Conservation (phyloP, 1,139 yeast species). For the Kazachstania sp. region DNA sequence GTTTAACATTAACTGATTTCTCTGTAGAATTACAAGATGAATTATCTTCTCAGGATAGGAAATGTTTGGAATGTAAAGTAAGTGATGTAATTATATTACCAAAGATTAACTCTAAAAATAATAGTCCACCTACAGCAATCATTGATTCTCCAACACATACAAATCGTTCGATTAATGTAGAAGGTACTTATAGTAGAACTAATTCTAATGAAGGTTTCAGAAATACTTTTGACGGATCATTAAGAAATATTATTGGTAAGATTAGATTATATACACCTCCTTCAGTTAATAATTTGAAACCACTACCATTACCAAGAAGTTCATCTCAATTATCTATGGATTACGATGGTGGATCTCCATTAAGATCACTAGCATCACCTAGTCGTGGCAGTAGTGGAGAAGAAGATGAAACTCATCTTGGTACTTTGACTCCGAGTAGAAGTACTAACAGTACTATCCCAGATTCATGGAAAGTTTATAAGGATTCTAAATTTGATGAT, state of each 20-base stretch:
- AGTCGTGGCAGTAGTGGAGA: slow-evolving; percentile 3
- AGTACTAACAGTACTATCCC: slow-evolving; percentile 4
- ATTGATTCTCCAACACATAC: not conserved
- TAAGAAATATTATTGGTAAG: slow-evolving; percentile 25
- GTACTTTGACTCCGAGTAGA: slow-evolving; percentile 2
- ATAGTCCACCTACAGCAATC: not conserved
- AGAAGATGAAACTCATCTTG: not conserved
- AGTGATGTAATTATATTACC: slow-evolving; percentile 17
- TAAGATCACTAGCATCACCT: not conserved
- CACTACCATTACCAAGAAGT: slow-evolving; percentile 7
- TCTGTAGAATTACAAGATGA: slow-evolving; percentile 23
- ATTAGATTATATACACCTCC: slow-evolving; percentile 28
- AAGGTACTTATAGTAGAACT: slow-evolving; percentile 7
- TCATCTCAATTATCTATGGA: slow-evolving; percentile 5
- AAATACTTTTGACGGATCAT: slow-evolving; percentile 24
- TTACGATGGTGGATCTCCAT: slow-evolving; percentile 5
- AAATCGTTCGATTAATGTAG: not conserved
- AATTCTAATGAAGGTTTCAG: slow-evolving; percentile 23
- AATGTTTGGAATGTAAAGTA: slow-evolving; percentile 14
- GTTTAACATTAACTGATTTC: slow-evolving; percentile 38
- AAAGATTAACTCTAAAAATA: slow-evolving; percentile 1
- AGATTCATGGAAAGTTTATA: slow-evolving; percentile 17
- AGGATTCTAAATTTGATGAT: slow-evolving; percentile 24
- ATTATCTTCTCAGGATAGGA: slow-evolving; percentile 11
- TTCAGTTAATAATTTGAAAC: slow-evolving; percentile 3